phyloP scores from a whole-genome alignment of 129 eudicot genomes.

The Flaveria robusta region DNA sequence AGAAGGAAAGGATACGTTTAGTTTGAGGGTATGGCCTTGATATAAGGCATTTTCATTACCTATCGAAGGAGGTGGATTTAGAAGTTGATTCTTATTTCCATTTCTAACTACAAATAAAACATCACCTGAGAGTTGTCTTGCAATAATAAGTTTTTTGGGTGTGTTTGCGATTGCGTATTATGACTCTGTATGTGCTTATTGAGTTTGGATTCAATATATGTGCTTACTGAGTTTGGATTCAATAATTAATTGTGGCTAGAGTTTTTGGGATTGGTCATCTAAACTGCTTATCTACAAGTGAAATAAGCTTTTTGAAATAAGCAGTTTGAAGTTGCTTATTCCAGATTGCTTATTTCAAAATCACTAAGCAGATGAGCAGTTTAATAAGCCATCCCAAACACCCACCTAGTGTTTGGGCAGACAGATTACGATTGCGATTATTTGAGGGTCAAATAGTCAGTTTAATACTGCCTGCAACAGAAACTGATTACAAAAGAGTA shows the following conservation, averaged over 20 bases:
- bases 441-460: too few relatives aligned
- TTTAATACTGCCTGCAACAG: slow-evolving; percentile 2
- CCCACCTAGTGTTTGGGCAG: neutral
- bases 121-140: neutral
- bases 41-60: neutral
- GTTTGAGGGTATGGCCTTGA: neutral
- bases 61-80: neutral
- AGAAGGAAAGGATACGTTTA: neutral
- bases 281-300: neutral
- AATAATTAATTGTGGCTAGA: neutral
- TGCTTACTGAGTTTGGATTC: neutral
- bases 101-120: neutral
- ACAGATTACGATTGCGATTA: neutral
- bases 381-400: neutral
- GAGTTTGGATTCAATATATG: too few relatives aligned
- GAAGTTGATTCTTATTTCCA: neutral
- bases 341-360: neutral
- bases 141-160: neutral
- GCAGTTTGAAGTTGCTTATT: neutral
- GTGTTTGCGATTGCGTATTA: neutral
- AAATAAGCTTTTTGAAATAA: neutral
- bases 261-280: neutral
- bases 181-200: neutral
- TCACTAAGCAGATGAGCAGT: neutral
- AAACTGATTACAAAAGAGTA: neutral